Base-by-base conservation (phyloP, 2,329 filamentous ascomycete genomes). In the Stagonosporopsis chrysanthemi region DNA sequence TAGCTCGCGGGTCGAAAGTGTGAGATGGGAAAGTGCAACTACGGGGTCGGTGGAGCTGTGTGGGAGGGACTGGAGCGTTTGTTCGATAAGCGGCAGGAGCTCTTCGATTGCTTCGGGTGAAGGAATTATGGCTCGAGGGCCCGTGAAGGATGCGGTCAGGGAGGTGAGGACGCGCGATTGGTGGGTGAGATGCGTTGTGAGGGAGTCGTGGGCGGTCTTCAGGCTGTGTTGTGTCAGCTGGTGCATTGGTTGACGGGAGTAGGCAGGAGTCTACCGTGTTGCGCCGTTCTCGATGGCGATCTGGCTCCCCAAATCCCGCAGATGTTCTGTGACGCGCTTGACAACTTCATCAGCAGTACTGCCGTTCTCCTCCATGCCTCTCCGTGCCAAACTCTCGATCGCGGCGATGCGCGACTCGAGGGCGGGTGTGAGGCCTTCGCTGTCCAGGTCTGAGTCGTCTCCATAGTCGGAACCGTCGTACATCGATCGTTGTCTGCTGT, bases 381-480 rank as follows among this genome's bases (percentile, higher is more conserved):
- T 76, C 58, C 83, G 77, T 36, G 86, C 89, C 52, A 92, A 77
- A 52, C 86, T 87, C 74, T 92, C 90, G 41, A 92, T 84, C 24
- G 86, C 87, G 64, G 90, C 88, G 69, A 92, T 90, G 73, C 86
- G 86, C 38, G 86, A 83, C 50, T 91, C 84, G 44, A 92, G 77
- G 23, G 84, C 86, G 0, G 85, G 82, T 7, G 87, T 85, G 71
- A 92, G 88, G 19, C 87, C 87, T n/a, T 87, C 81, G 11, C 84
- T 75, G 31, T 91, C 88, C 17, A 91, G 78, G 69, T 91, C 89
- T 3, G 87, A 88, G 63, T 90, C 88, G 1, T 86, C 89, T 6
- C 89, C 88, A 70, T 90, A 91, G 71, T 91, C 88, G 64, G 87
- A 90, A 7, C 89, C 88, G 68, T 91, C 88, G 69, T 91, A 91